These are phyloP conservation scores for Aspergillus asperescens DNA, from an alignment of 495 filamentous ascomycete species.

Conservation along the genomic window DNA sequence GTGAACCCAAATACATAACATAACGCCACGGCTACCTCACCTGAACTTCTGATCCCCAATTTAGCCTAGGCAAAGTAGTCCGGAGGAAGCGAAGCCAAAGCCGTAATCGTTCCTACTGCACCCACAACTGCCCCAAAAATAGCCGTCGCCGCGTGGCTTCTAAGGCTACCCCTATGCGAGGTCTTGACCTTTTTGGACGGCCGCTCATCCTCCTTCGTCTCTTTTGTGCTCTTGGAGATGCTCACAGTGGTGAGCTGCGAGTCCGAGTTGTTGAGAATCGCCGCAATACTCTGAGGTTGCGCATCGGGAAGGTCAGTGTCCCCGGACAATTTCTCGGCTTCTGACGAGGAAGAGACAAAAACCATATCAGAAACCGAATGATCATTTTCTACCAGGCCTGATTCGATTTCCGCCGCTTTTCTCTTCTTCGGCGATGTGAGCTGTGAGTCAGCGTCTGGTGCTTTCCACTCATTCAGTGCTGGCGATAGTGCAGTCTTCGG, in stretches of 20 bases:
- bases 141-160: slow-evolving; percentile 41
- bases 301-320: slow-evolving; percentile 24
- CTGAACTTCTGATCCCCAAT: background rate
- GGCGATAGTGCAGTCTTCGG: background rate
- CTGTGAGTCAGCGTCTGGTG: background rate
- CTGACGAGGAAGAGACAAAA: background rate
- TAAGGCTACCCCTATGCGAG: slow-evolving; percentile 17
- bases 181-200: slow-evolving; percentile 33
- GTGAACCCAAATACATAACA: background rate
- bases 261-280: background rate
- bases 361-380: background rate
- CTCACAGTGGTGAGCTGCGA: slow-evolving; percentile 9
- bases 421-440: slow-evolving; percentile 1
- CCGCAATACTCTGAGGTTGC: slow-evolving; percentile 19
- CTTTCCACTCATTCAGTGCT: background rate
- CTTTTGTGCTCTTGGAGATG: slow-evolving; percentile 11
- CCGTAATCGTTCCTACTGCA: slow-evolving; percentile 45
- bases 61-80: slow-evolving; percentile 32
- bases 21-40: background rate
- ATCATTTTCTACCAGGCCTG: background rate
- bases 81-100: slow-evolving; percentile 41
- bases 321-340: background rate
- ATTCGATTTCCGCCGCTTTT: slow-evolving; percentile 15
- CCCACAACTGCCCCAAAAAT: slow-evolving; percentile 43
- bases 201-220: slow-evolving; percentile 16